Evolutionary conservation across 192 early-diverging fungal genomes (phyloP).

Genomic region (Entomortierella parvispora): DNA sequence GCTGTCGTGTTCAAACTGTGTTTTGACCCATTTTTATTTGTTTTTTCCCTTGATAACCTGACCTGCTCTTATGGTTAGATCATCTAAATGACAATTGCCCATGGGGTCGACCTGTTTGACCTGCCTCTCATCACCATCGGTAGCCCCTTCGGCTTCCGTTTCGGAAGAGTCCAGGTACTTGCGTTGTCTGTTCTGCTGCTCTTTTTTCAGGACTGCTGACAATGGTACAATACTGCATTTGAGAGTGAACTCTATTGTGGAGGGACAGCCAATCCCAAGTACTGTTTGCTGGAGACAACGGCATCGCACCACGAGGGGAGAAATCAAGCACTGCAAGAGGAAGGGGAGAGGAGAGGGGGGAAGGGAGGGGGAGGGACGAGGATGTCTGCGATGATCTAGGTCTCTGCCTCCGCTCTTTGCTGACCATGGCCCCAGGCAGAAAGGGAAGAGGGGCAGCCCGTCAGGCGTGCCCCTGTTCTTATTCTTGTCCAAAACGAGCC

Average conservation of each 20-base stretch:
- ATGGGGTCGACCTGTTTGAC: too few relatives aligned
- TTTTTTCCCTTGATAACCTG: background rate
- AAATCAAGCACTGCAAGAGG: background rate
- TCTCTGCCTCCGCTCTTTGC: background rate
- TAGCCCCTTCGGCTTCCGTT: too few relatives aligned
- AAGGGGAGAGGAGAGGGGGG: background rate
- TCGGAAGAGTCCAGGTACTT: too few relatives aligned
- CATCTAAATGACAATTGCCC: slow-evolving; percentile 4
- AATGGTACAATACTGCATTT: background rate
- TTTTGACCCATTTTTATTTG: slow-evolving; percentile 17
- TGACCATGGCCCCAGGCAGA: too few relatives aligned
- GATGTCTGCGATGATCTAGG: background rate
- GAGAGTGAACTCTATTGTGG: background rate
- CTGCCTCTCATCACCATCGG: too few relatives aligned
- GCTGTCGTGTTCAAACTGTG: slow-evolving; percentile 22
- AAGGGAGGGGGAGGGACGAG: background rate
- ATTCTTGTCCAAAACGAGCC: too few relatives aligned
- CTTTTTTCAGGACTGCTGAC: background rate
- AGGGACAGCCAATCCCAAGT: slow-evolving; percentile 5
- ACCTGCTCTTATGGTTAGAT: background rate
- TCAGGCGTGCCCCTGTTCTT: too few relatives aligned
- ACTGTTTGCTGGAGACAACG: background rate
- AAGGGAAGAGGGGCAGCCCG: too few relatives aligned
- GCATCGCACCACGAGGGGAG: background rate
- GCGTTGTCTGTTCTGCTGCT: background rate